Percentiles rank a stretch among this genome's conserved stretches.
Evolutionary conservation across 179 eudicot species (phyloP).

Genomic region (Beta lomatogona): DNA sequence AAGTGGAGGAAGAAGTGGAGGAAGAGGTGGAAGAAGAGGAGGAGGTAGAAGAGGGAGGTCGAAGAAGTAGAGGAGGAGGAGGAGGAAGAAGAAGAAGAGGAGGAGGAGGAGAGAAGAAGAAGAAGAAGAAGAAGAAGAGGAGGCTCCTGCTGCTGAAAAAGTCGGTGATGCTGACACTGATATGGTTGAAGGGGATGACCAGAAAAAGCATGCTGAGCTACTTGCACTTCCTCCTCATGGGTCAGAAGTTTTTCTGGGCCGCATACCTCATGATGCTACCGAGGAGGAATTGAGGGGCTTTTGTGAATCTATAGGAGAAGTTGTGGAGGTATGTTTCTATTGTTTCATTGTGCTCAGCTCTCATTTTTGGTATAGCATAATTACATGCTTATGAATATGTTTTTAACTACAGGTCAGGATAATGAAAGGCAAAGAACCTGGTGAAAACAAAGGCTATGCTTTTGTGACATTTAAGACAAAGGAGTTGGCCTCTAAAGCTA

Average conservation of each 20-base stretch:
- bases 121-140: constrained; percentile 35
- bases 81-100: constrained; percentile 47
- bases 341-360: neutral
- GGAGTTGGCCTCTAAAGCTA: constrained; percentile 87
- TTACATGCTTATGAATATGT: neutral
- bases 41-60: constrained; percentile 62
- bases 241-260: constrained; percentile 91
- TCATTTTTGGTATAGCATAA: neutral
- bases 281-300: constrained; percentile 72
- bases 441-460: constrained; percentile 88
- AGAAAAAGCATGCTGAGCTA: constrained; percentile 69
- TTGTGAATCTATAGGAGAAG: constrained; percentile 87
- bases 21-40: constrained; percentile 62
- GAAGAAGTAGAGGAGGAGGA: constrained; percentile 49
- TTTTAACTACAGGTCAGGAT: constrained; percentile 67
- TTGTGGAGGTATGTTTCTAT: constrained; percentile 62
- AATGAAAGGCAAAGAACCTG: constrained; percentile 79
- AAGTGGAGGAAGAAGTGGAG: constrained; percentile 60
- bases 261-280: constrained; percentile 73
- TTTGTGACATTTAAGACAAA: constrained; percentile 81
- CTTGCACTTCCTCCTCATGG: constrained; percentile 97
- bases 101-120: constrained; percentile 48
- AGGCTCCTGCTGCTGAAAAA: constrained; percentile 32
- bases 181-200: constrained; percentile 49
- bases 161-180: constrained; percentile 47